Evolutionary conservation across 371 early-diverging fungal genomes (phyloP), one percentile per base, ranked within the genome.

Genomic region (Umbelopsis sp.): DNA sequence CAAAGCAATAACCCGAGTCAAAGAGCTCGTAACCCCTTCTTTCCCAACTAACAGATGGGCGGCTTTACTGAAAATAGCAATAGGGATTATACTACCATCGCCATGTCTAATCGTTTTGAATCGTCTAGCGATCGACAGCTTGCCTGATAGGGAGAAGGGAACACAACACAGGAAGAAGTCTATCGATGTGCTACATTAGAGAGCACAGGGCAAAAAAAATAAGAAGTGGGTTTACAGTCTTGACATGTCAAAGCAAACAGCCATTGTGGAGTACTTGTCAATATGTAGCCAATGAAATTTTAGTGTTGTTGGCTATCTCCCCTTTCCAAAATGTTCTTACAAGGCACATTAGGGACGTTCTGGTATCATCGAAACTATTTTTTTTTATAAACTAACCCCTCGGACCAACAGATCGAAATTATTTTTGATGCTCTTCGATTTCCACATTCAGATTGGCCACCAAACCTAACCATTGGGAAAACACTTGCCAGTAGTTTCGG

Each of bases 51-150:
- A 25, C 29, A 14, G 25, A 53, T n/a, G 35, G 22, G 35, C 57
- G 57, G 57, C 35, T 35, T 53, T 57, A 57, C 57, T 57, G 57
- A 6, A 35, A 35, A 57, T 57, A 57, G 57, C 22, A 57, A 35
- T 53, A 25, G 14, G 25, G 29, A 25, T 35, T 24, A 57, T 25
- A 14, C 35, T n/a, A 48, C 12, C 16, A 6, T 5, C 35, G 35
- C 35, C 57, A 35, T 14, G 10, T 29, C 29, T 8, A 29, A 57
- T 57, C 35, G 57, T 57, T 57, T 24, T 57, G 37, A 57, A 57
- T 57, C 57, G 35, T 5, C 35, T 18, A 18, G 14, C 14, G 57
- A 57, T 57, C 57, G 4, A 12, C 57, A 35, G 18, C 18, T 35
- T 35, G 57, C 57, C 10, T 57, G 18, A 18, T 57, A 35, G 7